Percentiles rank a stretch among this genome's conserved stretches.
These are phyloP conservation scores for Xylariaceae sp. DNA, from an alignment of 2,329 filamentous ascomycete species.

Conservation along the genomic window DNA sequence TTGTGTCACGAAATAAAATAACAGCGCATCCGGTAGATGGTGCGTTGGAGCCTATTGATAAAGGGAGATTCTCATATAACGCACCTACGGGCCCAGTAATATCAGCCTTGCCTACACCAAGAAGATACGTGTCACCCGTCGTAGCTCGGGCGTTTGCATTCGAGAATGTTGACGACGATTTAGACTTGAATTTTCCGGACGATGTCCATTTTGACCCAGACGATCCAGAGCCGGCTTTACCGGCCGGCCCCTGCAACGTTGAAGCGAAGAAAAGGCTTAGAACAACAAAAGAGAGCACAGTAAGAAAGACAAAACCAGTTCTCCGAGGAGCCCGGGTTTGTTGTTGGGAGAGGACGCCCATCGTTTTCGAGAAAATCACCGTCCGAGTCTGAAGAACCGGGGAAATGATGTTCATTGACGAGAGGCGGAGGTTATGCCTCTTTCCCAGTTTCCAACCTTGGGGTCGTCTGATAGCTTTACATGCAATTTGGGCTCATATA, in stretches of 20 bases:
- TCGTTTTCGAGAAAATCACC: constrained; percentile 6
- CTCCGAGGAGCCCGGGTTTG: constrained; percentile 22
- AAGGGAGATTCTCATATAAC: background rate
- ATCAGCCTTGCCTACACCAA: constrained; percentile 52
- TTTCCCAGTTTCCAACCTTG: too few relatives aligned
- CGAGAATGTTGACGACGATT: constrained; percentile 9
- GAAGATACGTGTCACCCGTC: constrained; percentile 42
- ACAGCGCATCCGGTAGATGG: background rate
- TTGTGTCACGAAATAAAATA: background rate
- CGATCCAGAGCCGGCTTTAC: constrained; percentile 17
- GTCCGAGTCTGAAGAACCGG: background rate
- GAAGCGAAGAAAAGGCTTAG: constrained; percentile 31
- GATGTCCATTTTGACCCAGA: constrained; percentile 10
- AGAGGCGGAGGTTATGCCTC: constrained; percentile 1
- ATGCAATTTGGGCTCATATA: too few relatives aligned
- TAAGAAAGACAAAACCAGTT: constrained; percentile 24
- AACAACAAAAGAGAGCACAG: constrained; percentile 33
- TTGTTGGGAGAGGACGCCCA: constrained; percentile 17
- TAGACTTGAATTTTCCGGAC: constrained; percentile 4
- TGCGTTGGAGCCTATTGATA: background rate
- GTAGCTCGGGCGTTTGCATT: constrained; percentile 19
- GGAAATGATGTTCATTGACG: constrained; percentile 2
- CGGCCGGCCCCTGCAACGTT: constrained; percentile 11
- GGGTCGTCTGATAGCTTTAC: too few relatives aligned
- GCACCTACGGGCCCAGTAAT: constrained; percentile 60